These are phyloP conservation scores for Fusarium clavum DNA, from an alignment of 2,329 filamentous ascomycete species.

Conservation along the genomic window DNA sequence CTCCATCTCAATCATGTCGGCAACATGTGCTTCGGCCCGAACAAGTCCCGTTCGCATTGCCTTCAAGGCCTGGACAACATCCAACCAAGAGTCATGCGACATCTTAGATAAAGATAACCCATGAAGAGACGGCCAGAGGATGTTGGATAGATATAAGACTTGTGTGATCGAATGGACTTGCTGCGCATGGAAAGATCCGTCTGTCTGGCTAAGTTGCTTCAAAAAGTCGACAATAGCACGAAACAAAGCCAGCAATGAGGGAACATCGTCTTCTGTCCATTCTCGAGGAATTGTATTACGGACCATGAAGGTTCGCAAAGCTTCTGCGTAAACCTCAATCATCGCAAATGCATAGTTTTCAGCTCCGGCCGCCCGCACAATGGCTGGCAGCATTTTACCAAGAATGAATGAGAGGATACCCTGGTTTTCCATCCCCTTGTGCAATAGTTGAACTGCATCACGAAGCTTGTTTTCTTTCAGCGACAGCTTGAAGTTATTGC, in stretches of 20 bases:
- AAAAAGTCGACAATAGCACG: constrained; percentile 48
- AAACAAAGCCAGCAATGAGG: constrained; percentile 51
- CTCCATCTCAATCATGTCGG: constrained; percentile 30
- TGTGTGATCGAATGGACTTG: constrained; percentile 48
- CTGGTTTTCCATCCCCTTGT: constrained; percentile 60
- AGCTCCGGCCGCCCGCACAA: constrained; percentile 55
- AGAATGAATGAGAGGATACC: constrained; percentile 61
- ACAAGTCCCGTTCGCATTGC: constrained; percentile 32
- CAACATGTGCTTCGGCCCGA: constrained; percentile 36
- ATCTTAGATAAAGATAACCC: constrained; percentile 29
- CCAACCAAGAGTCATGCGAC: constrained; percentile 32
- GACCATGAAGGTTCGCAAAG: constrained; percentile 54
- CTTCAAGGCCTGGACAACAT: constrained; percentile 31
- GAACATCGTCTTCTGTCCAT: constrained; percentile 51
- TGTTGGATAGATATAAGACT: constrained; percentile 46
- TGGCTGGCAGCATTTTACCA: constrained; percentile 66
- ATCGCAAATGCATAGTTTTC: constrained; percentile 58
- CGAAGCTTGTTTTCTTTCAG: constrained; percentile 61
- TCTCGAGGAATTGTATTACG: constrained; percentile 53
- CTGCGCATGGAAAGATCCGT: constrained; percentile 33
- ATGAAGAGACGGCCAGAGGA: constrained; percentile 49
- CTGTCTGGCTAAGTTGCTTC: constrained; percentile 37
- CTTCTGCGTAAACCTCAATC: constrained; percentile 62
- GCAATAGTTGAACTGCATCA: constrained; percentile 60
- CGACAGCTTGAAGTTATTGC: constrained; percentile 67